phyloP scores from a whole-genome alignment of 768 basidiomycete genomes.

The Tulasnella sp. region DNA sequence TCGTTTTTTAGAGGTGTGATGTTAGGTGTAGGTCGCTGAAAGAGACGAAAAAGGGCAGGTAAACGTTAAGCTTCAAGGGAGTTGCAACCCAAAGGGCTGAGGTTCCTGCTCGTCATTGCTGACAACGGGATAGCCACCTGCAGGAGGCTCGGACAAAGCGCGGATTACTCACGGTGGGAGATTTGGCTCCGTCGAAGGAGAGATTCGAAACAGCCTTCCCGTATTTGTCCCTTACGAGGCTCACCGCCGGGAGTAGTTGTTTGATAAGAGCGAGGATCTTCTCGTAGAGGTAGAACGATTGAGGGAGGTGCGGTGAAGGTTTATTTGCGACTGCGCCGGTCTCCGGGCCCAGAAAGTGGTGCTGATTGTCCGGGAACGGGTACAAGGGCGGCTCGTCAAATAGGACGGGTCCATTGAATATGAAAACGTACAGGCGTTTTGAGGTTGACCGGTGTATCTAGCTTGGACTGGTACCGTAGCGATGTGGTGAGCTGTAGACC shows the following conservation, averaged over 20 bases:
- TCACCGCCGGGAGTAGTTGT: conserved; percentile 20
- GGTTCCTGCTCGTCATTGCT: not conserved
- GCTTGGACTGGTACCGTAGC: not conserved
- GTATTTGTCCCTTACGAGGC: conserved; percentile 31
- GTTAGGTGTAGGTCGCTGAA: conserved; percentile 29
- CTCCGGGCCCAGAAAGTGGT: not conserved
- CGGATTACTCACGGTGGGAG: conserved; percentile 27
- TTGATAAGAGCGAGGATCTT: conserved; percentile 31
- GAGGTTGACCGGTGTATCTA: not conserved
- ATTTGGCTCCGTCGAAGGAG: not conserved
- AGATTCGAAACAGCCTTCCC: conserved; percentile 32
- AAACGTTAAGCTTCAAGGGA: not conserved
- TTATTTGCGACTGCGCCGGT: conserved; percentile 32
- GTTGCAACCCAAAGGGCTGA: not conserved
- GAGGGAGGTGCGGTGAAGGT: conserved; percentile 24
- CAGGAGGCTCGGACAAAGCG: not conserved
- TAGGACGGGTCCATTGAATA: not conserved
- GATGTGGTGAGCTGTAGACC: not conserved
- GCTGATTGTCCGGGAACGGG: conserved; percentile 10
- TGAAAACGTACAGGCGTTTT: conserved; percentile 8
- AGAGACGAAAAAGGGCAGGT: not conserved
- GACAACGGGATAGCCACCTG: not conserved
- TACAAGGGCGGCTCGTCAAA: not conserved
- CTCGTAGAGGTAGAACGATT: conserved; percentile 18
- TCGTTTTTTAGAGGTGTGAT: conserved; percentile 19